phyloP scores from a whole-genome alignment of 495 filamentous ascomycete genomes.

The Geopyxis carbonaria region DNA sequence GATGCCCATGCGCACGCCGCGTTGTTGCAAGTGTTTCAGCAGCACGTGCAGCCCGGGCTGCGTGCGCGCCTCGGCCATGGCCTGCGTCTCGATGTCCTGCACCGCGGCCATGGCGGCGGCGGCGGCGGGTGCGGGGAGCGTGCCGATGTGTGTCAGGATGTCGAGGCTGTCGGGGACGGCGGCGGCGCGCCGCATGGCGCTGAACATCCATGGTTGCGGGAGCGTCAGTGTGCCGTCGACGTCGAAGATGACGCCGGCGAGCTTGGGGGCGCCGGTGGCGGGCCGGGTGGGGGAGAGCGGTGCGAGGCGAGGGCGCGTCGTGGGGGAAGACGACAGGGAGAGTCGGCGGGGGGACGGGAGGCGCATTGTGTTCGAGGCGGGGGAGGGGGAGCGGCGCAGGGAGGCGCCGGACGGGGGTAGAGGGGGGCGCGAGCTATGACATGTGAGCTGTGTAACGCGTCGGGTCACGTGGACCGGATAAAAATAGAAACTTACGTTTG shows the following conservation, averaged over 20 bases:
- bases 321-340: neutral
- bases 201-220: slow-evolving; percentile 92
- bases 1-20: slow-evolving; percentile 54
- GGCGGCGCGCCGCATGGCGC: slow-evolving; percentile 53
- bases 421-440: neutral
- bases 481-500: no score
- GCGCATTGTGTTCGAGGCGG: neutral
- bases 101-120: slow-evolving; percentile 51
- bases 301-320: neutral
- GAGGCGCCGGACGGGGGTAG: slow-evolving; percentile 25
- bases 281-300: slow-evolving; percentile 2
- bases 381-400: neutral
- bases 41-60: slow-evolving; percentile 59
- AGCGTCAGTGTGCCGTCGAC: slow-evolving; percentile 65
- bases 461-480: neutral
- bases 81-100: slow-evolving; percentile 57
- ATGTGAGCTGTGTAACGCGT: neutral
- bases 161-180: slow-evolving; percentile 52
- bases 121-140: slow-evolving; percentile 45
- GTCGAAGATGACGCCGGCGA: slow-evolving; percentile 83
- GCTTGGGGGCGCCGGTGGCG: slow-evolving; percentile 31
- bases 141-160: slow-evolving; percentile 75
- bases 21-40: slow-evolving; percentile 62
- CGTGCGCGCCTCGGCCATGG: slow-evolving; percentile 61
- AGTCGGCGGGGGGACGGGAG: neutral